Evolutionary conservation across 2,329 filamentous ascomycete species (phyloP).

Genomic region (Thielaviopsis populi): DNA sequence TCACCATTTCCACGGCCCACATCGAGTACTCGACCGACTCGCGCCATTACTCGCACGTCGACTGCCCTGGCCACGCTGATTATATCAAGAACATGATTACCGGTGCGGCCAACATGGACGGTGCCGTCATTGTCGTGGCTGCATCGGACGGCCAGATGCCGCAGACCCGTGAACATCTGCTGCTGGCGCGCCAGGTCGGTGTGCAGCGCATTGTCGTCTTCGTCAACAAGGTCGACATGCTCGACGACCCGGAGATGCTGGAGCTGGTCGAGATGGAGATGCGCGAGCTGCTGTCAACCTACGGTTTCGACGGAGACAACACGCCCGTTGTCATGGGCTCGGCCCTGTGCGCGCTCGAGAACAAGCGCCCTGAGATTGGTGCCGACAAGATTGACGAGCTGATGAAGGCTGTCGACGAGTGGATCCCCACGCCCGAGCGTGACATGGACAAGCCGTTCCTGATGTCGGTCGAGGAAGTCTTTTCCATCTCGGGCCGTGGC

Average conservation of each 20-base stretch:
- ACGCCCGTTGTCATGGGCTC: constrained; percentile 96
- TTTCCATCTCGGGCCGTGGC: constrained; percentile 83
- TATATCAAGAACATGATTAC: constrained; percentile 99
- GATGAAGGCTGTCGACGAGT: constrained; percentile 73
- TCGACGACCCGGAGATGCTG: constrained; percentile 98
- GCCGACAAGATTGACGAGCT: constrained; percentile 80
- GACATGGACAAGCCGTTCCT: constrained; percentile 97
- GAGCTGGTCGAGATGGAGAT: constrained; percentile 99
- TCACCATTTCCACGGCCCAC: constrained; percentile 96
- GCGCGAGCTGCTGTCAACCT: constrained; percentile 83
- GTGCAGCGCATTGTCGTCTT: constrained; percentile 97
- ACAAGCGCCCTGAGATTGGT: constrained; percentile 75
- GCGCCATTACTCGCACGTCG: constrained; percentile 98
- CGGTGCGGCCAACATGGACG: constrained; percentile 98
- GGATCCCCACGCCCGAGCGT: constrained; percentile 92
- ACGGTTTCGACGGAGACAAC: constrained; percentile 96
- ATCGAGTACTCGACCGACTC: constrained; percentile 93
- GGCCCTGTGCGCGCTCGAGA: constrained; percentile 84
- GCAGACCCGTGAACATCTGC: constrained; percentile 94
- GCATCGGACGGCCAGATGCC: constrained; percentile 99
- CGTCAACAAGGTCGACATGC: constrained; percentile 97
- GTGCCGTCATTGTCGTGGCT: constrained; percentile 95
- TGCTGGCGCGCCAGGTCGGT: constrained; percentile 95
- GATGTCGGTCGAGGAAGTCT: constrained; percentile 92
- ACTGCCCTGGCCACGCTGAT: constrained; percentile 99